Base-by-base conservation (phyloP, 1,139 yeast species). In the Taphrina communis region DNA sequence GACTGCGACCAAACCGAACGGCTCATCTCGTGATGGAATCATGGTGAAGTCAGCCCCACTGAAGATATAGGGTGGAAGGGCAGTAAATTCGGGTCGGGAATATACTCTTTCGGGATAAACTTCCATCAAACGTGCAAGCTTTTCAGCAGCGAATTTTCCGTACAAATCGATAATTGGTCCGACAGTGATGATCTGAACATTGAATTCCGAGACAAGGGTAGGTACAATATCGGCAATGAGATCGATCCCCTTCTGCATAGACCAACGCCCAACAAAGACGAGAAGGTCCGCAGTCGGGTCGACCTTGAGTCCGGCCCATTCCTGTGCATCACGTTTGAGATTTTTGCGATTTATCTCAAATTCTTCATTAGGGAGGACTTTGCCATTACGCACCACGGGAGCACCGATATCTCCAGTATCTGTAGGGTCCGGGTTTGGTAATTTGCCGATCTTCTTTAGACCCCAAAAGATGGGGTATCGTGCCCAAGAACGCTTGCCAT, bases 391-490 rank as follows among this genome's bases (percentile, higher is more conserved):
- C 35, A 42, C 56, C 9, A 41, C 25, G n/a, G 63, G 62, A n/a
- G 59, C 61, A 42, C 59, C 69, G 21, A 62, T 41, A 19, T 60
- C 65, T 11, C 53, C 68, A 41, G 67, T 61, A 44, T 69, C 71
- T n/a, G 68, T 63, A 8, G 71, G 71, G 39, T 69, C 71, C 9
- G 71, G 71, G 38, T 69, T 69, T 9, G 71, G 70, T 38, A 69
- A 50, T 38, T 63, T 68, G 25, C 70, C 69, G 39, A 69, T 69
- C 60, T 62, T 61, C 31, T 57, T 63, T 31, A 69, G 61, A 51
- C 71, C 67, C 71, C 71, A 69, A 61, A 69, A 69, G 21, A 69
- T 69, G 1, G 71, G 71, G 52, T 69, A 69, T 41, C 71, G 66
- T 42, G 70, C 66, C 65, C 66, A 63, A 9, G 71, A 67, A 6